phyloP scores from a whole-genome alignment of 441 rosid species.

The Euphorbia schlechtendalii region DNA sequence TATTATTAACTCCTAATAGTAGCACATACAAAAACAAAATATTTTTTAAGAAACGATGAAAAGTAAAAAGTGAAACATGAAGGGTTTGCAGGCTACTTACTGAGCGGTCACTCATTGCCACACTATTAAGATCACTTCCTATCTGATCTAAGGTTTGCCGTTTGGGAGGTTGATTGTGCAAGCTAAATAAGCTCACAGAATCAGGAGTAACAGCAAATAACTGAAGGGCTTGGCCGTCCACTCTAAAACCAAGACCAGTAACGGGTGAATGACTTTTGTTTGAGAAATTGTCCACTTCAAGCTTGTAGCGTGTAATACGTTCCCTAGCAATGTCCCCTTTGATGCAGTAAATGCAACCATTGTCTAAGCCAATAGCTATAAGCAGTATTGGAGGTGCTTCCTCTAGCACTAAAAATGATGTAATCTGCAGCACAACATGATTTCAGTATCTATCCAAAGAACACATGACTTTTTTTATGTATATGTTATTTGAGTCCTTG shows the following conservation, averaged over 20 bases:
- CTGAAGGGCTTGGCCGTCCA: constrained; percentile 84
- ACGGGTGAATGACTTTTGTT: constrained; percentile 40
- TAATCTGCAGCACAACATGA: constrained; percentile 48
- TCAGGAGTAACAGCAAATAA: constrained; percentile 74
- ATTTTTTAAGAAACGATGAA: not conserved
- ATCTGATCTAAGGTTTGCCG: constrained; percentile 80
- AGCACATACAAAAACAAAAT: constrained; percentile 20
- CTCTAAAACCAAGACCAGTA: constrained; percentile 78
- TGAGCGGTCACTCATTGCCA: constrained; percentile 86
- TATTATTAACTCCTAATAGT: constrained; percentile 73
- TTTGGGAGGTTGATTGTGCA: constrained; percentile 73
- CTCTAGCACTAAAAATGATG: constrained; percentile 87
- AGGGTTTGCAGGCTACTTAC: constrained; percentile 34
- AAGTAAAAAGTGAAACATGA: constrained; percentile 3
- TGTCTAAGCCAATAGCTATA: constrained; percentile 83
- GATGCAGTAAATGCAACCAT: constrained; percentile 78
- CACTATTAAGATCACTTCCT: constrained; percentile 60
- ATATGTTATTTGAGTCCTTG: not conserved
- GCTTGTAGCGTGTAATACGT: constrained; percentile 82
- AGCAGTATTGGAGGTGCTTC: constrained; percentile 93
- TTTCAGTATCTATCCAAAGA: not conserved
- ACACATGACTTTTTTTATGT: too few relatives aligned
- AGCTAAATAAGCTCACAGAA: constrained; percentile 65
- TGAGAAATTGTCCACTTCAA: constrained; percentile 48
- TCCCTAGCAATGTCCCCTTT: constrained; percentile 96